Evolutionary conservation across 108 stramenopile species (phyloP).

Genomic region (Schizochytrium sp.): DNA sequence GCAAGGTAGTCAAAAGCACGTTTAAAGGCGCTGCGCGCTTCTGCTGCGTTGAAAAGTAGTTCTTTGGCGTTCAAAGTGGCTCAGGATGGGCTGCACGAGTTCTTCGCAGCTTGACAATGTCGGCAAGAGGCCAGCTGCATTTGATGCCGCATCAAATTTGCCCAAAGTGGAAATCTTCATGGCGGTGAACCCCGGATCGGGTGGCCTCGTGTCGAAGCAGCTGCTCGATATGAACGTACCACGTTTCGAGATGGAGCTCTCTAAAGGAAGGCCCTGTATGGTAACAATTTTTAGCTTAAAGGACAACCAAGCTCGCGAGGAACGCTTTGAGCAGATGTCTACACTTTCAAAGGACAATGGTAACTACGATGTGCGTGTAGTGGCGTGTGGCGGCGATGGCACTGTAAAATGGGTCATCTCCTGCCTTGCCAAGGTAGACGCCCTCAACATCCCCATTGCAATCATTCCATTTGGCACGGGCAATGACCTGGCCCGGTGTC

Average conservation of each 20-base stretch:
- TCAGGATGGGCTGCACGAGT: neutral
- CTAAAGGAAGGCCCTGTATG: neutral
- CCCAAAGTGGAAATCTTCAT: conserved; percentile 35
- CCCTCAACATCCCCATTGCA: conserved; percentile 47
- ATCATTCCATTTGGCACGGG: conserved; percentile 59
- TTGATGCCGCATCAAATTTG: neutral
- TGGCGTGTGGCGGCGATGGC: conserved; percentile 59
- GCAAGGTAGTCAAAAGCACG: too few species aligned
- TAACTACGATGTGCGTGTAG: conserved; percentile 23
- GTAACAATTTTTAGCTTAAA: conserved; percentile 39
- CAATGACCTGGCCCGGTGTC: conserved; percentile 39
- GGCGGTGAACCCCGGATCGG: conserved; percentile 39
- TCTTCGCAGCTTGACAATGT: neutral
- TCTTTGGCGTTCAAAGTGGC: too few species aligned
- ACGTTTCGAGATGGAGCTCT: conserved; percentile 52
- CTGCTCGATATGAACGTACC: conserved; percentile 48
- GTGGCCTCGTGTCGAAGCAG: conserved; percentile 29
- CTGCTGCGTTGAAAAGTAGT: too few species aligned
- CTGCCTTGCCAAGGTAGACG: conserved; percentile 22
- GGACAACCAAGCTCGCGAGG: neutral
- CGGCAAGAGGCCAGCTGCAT: neutral
- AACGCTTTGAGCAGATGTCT: neutral
- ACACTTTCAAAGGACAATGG: neutral
- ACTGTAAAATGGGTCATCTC: conserved; percentile 58
- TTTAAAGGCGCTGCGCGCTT: too few species aligned